Evolutionary conservation across 202 grass and related monocot genomes (phyloP), one percentile per base, ranked within the genome.

Genomic region (Hordeum pubiflorum): DNA sequence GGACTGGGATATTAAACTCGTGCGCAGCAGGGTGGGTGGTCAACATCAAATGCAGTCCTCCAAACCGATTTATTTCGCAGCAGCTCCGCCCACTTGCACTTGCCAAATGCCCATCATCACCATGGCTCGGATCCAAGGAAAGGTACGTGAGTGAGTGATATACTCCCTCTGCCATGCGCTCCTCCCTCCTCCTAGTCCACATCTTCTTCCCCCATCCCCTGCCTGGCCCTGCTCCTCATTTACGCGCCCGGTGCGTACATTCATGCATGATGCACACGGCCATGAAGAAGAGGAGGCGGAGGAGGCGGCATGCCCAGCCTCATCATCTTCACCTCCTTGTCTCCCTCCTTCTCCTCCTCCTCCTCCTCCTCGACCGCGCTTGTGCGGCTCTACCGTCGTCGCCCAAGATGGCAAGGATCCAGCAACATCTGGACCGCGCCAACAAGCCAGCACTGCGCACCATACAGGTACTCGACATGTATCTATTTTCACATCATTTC

Each of bases 371-470:
- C 43, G 43, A 48, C 44, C 15, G 70, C 9, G 3, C 50, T 9
- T 58, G 55, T 24, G 3, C 29, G 10, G 31, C 61, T 5, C 5
- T 48, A 11, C 46, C 64, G 58, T 26, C 15, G 8, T 9, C 63
- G 23, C 81, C 84, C 33, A 73, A 54, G 70, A 73, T 73, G 70
- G 43, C 23, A 0, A 86, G 89, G 80, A 88, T 97, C 56, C 86
- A 92, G 23, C 85, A 64, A n/a, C 89, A 92, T 44, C 75, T 97
- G 24, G 76, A 82, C 14, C 84, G 63, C 81, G 83, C 94, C 61
- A 97, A 94, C 81, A 97, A 87, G 79, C 82, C 79, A 1, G 74
- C 83, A 13, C 62, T 89, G 18, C 89, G 84, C 40, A 92, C 86
- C 54, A 92, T 97, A 41, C 71, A 77, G 82, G 94, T 86, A 31